Evolutionary conservation across 148 eudicot species (phyloP), one percentile per base, ranked within the genome.

Genomic region (Talinum fruticosum): DNA sequence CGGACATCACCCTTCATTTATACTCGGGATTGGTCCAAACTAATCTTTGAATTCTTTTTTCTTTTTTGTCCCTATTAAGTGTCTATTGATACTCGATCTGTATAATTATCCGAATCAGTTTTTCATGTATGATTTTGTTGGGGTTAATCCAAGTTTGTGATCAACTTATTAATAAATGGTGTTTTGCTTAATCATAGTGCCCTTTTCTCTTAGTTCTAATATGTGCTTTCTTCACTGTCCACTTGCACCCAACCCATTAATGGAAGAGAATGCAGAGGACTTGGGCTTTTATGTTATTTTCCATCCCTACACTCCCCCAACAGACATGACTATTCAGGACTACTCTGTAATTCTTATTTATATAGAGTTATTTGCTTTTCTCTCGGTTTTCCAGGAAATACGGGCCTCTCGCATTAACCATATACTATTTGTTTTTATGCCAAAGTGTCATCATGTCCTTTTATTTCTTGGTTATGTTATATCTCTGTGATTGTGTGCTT

Each of bases 251-350:
- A 41, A 8, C 6, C 7, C 12, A 14, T 41, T 41, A 14, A 41
- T 41, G 47, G 47, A 41, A 41, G 57, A 51, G 0, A 0, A 2
- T 51, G 15, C 10, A 41, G 10, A 4, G 5, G 45, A 41, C 45
- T 41, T 41, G 57, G 57, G 33, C 6, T 26, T 23, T 37, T 37
- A 21, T 78, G 75, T 49, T 51, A 26, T 76, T 47, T 35, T 76
- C 36, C 26, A 59, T 61, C 3, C 10, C 45, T 61, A 4, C 6
- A 5, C 45, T 41, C 5, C 10, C 45, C 10, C 6, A 41, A 41
- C 10, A 41, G 45, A 5, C 5, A 41, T n/a, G n/a, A 10, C 45
- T 41, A 41, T 28, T 65, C 34, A 65, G 68, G 14, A 65, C 8
- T 26, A 23, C 68, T 30, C 68, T 5, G 14, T 65, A 0, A 30